Base-by-base conservation (phyloP, 352 stramenopile species). In the Phytophthora brassicae region DNA sequence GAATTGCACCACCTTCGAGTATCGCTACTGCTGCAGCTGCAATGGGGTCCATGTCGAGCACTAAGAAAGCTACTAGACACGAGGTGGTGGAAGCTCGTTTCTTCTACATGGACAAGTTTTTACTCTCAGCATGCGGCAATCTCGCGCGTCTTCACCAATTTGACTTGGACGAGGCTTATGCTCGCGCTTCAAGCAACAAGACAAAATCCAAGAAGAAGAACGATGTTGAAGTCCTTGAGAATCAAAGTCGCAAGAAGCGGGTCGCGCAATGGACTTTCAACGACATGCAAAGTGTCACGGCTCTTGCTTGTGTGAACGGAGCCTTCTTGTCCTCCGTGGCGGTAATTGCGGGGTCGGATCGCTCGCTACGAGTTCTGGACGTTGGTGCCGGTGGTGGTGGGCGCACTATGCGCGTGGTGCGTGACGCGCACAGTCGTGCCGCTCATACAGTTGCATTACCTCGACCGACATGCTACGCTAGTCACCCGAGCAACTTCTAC, bases 101-200 rank as follows among this genome's bases (percentile, higher is more conserved):
- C 52, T 96, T 93, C 56, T 95, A 94, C 65, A 89, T 95, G 82
- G 87, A 96, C 69, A 91, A 90, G 62, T 96, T 96, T 48, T 57
- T 95, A 23, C 52, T 93, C 6, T 86, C 84, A 11, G 80, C 81
- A 19, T 84, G 68, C 31, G 86, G 82, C 4, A 92, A 87, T 48
- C 45, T 71, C 26, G 51, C 88, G 20, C 79, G 81, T 22, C 53
- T 96, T 36, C 77, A 93, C 39, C 81, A 91, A 52, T 93, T 88
- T 48, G 74, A 92, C 35, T 60, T 94, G 59, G 79, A 91, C 28
- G 79, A 88, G 56, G 53, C 73, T 19, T 77, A 75, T 28, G 77
- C 79, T 41, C 71, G 68, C 22, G 62, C 74, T 9, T 56, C 56
- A n/a, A 64, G 45, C 13, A 77, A 72, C 45, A 60, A 61, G n/a